Conservation (phyloP, 1,139 yeast genomes). For the Eremothecium cymbalariae region DNA sequence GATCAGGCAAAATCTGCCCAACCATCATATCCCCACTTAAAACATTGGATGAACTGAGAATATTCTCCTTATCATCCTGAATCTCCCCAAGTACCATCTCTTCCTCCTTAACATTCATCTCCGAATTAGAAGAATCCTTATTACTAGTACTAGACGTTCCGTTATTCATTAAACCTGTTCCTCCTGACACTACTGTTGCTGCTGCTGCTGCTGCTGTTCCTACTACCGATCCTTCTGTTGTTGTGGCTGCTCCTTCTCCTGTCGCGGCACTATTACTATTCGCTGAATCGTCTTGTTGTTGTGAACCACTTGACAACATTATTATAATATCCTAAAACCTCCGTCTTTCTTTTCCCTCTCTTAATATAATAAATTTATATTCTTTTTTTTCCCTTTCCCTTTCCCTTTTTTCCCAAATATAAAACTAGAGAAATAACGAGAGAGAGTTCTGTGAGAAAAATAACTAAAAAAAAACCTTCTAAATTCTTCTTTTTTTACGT, state of each 20-base stretch:
- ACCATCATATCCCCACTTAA: background rate
- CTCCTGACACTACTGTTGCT: background rate
- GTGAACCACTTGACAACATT: conserved; percentile 4
- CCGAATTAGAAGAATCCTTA: conserved; percentile 5
- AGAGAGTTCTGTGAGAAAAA: no score
- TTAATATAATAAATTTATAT: background rate
- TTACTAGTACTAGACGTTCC: conserved; percentile 3
- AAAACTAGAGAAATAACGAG: no score
- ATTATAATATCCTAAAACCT: background rate
- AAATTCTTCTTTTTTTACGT: no score
- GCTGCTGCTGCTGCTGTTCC: no score
- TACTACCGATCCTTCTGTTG: no score
- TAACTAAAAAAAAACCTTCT: no score
- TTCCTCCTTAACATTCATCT: conserved; percentile 6
- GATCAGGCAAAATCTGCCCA: conserved; percentile 30
- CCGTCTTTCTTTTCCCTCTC: background rate
- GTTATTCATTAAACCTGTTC: conserved; percentile 1
- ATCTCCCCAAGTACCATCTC: conserved; percentile 2
- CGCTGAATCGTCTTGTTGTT: conserved; percentile 6
- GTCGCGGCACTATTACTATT: conserved; percentile 4
- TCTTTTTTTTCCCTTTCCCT: no score
- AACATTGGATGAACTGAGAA: background rate
- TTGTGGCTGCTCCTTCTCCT: conserved; percentile 2
- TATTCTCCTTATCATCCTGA: conserved; percentile 5
- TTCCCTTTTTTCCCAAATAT: no score